A percentile compares a stretch with the other conserved stretches of the same genome.
Evolutionary conservation across 768 basidiomycete genomes (phyloP).

Genomic region (Sarcodon aspratus): DNA sequence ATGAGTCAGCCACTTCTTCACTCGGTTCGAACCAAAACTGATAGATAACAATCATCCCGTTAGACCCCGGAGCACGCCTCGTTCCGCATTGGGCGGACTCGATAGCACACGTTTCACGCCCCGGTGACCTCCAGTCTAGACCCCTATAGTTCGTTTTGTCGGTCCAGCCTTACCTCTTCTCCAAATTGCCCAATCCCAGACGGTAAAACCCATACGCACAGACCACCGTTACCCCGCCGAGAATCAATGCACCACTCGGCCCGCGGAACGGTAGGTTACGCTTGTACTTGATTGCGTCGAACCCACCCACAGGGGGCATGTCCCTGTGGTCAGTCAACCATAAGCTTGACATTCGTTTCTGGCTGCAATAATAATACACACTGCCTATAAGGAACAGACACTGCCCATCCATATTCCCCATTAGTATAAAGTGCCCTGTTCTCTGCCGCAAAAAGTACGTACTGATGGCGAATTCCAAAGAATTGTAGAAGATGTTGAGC

Average conservation of each 20-base stretch:
- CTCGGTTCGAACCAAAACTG: constrained; percentile 27
- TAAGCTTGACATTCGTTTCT: not conserved
- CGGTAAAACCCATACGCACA: constrained; percentile 91
- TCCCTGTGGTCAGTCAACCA: constrained; percentile 46
- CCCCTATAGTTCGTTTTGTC: no score
- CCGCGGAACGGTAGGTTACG: constrained; percentile 88
- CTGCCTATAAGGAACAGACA: constrained; percentile 57
- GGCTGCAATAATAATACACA: constrained; percentile 19
- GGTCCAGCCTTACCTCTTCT: constrained; percentile 56
- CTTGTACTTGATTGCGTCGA: constrained; percentile 89
- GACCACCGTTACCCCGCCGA: constrained; percentile 76
- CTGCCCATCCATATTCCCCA: constrained; percentile 18
- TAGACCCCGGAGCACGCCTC: constrained; percentile 54
- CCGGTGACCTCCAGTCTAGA: constrained; percentile 35
- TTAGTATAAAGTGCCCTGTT: constrained; percentile 3
- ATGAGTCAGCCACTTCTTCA: constrained; percentile 26
- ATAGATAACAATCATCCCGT: constrained; percentile 44
- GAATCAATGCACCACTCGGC: constrained; percentile 74
- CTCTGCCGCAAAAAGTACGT: no score
- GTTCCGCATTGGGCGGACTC: constrained; percentile 58
- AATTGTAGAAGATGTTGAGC: no score
- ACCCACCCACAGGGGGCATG: constrained; percentile 91
- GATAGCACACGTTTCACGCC: constrained; percentile 54
- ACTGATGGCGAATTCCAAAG: no score
- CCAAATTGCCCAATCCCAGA: constrained; percentile 81